These are phyloP conservation scores for Arabis hirsuta DNA, from an alignment of 345 rosid species.

Conservation along the genomic window DNA sequence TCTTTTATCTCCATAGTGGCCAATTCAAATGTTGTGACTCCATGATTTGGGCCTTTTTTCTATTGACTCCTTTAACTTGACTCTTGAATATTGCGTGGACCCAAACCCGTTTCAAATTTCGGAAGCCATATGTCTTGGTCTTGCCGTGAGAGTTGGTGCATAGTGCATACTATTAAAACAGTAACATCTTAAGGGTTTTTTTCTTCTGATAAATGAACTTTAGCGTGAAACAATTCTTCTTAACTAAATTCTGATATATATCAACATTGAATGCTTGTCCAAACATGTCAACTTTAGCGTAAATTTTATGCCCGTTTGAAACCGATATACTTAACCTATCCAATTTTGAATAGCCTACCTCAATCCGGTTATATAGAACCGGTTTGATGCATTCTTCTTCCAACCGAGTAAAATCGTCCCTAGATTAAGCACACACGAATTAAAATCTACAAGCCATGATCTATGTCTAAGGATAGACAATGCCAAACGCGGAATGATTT, in stretches of 20 bases:
- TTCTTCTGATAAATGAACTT: background rate
- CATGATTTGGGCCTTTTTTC: no score
- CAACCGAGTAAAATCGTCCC: slow-evolving; percentile 7
- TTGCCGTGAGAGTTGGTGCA: slow-evolving; percentile 6
- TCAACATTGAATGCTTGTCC: background rate
- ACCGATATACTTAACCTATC: slow-evolving; percentile 1
- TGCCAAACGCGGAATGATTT: slow-evolving; percentile 27
- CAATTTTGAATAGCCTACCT: background rate
- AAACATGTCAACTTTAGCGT: background rate
- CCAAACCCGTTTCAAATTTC: background rate
- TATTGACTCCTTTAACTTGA: background rate
- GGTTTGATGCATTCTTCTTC: background rate
- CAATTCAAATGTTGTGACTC: no score
- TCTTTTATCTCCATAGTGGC: no score
- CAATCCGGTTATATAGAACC: slow-evolving; percentile 7
- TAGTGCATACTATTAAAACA: no score
- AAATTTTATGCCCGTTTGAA: background rate
- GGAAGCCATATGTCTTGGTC: background rate
- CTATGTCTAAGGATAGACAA: background rate
- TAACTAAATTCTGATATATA: background rate
- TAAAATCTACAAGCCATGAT: slow-evolving; percentile 12
- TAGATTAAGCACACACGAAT: background rate
- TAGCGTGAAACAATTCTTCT: background rate
- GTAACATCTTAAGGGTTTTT: background rate
- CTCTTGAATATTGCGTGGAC: background rate